A percentile compares a stretch with the other conserved stretches of the same genome.
These are phyloP conservation scores for Labyrinthula sp. DNA, from an alignment of 352 stramenopile genomes.

Conservation along the genomic window DNA sequence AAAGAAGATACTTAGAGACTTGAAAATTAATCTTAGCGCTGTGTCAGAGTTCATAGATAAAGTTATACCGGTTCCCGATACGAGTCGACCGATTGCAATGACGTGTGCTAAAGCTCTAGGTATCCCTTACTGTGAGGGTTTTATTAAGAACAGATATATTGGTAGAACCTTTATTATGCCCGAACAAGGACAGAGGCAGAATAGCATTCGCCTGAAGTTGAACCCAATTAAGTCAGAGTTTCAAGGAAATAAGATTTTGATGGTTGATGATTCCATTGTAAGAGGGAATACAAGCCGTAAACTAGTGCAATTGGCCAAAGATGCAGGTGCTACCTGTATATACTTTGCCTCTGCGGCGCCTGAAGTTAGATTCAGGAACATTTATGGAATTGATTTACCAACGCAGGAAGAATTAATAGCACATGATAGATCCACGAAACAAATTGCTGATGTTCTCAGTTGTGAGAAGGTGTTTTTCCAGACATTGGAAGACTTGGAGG, in stretches of 20 bases:
- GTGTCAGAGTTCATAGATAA: constrained; percentile 86
- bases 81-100: constrained; percentile 69
- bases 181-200: constrained; percentile 75
- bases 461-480: constrained; percentile 86
- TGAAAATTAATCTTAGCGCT: too few relatives aligned
- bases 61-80: constrained; percentile 96
- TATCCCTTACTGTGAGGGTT: constrained; percentile 83
- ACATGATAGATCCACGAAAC: constrained; percentile 68
- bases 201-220: constrained; percentile 91
- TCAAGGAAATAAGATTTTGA: constrained; percentile 77
- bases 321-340: constrained; percentile 82
- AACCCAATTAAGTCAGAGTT: constrained; percentile 81
- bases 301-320: constrained; percentile 91
- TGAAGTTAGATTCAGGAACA: constrained; percentile 92
- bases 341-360: constrained; percentile 89
- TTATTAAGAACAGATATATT: constrained; percentile 95
- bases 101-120: constrained; percentile 55
- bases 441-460: constrained; percentile 75
- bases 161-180: constrained; percentile 97
- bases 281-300: constrained; percentile 88
- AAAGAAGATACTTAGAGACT: constrained; percentile 65
- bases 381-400: constrained; percentile 98
- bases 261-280: constrained; percentile 98
- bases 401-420: constrained; percentile 89
- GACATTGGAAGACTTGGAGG: constrained; percentile 66